Evolutionary conservation across 2,329 filamentous ascomycete genomes (phyloP), one percentile per base, ranked within the genome.

Genomic region (Colletotrichum musae): DNA sequence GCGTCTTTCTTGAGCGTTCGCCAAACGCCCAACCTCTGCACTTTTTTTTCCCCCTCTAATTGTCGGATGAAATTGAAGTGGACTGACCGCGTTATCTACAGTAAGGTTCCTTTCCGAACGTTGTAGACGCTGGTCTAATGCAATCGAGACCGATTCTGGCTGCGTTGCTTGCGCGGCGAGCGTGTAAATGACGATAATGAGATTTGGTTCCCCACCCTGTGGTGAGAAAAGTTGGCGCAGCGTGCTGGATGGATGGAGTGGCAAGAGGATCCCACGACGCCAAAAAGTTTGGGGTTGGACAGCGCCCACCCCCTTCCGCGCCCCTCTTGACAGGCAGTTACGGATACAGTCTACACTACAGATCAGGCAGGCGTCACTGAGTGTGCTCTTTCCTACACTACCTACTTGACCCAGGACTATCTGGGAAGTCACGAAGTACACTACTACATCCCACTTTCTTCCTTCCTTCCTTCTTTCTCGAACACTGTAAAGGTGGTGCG

Each of bases 11-110:
- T 41, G 18, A 12, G 16, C 43, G 21, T 36, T 36, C 32, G 32
- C 32, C 61, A 43, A 64, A 68, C 36, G 7, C 12, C 65, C 61
- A 65, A 26, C 54, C 53, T 53, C 65, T 50, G 48, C 26, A 64
- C 57, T 65, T 64, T 67, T 58, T 24, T 24, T 24, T 24, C 41
- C n/a, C 26, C 10, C 13, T 66, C 58, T 26, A 18, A 45, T n/a
- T 5, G 47, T 26, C 48, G 28, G 32, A 36, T 10, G 32, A 36
- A 61, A n/a, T n/a, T n/a, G 48, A 58, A 47, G 43, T 28, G 43
- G 39, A 48, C 26, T 7, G 47, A 24, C 21, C 50, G 50, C 13
- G 50, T 16, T 15, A 12, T 52, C 24, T 24, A 43, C 36, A 43
- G 7, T 9, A 13, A 12, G 53, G 5, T 36, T 1, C 10, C 2